Evolutionary conservation across 129 eudicot genomes (phyloP).

Genomic region (Chrysanthemum lavandulifolium): DNA sequence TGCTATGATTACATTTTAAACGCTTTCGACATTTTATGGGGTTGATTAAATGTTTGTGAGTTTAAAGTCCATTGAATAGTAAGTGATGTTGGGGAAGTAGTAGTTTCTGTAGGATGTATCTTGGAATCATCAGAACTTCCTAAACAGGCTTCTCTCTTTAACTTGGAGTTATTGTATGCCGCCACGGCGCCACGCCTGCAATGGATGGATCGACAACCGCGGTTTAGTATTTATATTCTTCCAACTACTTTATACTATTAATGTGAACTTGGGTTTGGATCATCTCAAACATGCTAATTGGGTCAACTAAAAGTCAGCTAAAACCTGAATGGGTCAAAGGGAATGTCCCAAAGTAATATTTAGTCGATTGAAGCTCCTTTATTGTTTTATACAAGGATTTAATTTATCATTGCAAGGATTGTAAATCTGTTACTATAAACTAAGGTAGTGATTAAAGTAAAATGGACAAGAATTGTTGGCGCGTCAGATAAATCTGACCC

Average conservation of each 20-base stretch:
- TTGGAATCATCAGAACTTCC: conserved; percentile 39
- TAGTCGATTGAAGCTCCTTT: too few species aligned
- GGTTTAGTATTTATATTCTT: background rate
- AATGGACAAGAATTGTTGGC: too few species aligned
- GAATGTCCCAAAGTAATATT: too few species aligned
- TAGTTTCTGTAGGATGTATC: conserved; percentile 23
- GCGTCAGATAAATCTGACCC: too few species aligned
- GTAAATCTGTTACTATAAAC: too few species aligned
- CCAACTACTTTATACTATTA: background rate
- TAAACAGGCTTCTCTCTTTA: conserved; percentile 64
- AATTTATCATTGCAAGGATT: too few species aligned
- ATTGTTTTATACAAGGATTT: too few species aligned
- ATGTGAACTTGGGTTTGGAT: background rate
- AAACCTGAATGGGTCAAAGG: too few species aligned
- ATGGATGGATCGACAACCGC: conserved; percentile 56
- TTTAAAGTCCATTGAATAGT: conserved; percentile 13
- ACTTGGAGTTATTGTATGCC: conserved; percentile 76
- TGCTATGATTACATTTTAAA: conserved; percentile 13
- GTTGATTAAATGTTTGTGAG: background rate
- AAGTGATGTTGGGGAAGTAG: conserved; percentile 39
- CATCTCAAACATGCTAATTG: background rate
- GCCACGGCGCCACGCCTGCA: conserved; percentile 92
- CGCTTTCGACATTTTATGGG: background rate
- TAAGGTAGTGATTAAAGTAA: too few species aligned
- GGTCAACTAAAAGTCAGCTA: too few species aligned